Evolutionary conservation across 257 asterid genomes (phyloP).

Genomic region (Mitragyna speciosa): DNA sequence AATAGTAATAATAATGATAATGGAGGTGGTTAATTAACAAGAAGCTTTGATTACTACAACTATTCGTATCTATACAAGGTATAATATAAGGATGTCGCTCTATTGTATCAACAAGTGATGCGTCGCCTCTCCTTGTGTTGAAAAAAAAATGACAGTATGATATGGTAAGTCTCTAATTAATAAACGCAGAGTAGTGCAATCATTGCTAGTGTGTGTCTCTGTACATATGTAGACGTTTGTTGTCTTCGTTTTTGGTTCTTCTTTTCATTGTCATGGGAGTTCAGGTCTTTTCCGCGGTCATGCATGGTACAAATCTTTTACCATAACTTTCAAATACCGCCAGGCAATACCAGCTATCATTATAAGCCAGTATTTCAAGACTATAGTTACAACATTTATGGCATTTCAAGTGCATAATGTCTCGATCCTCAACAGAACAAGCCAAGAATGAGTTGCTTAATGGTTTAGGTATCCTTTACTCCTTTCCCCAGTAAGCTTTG

Average conservation of each 20-base stretch:
- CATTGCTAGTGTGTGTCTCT: background rate
- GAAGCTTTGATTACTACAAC: background rate
- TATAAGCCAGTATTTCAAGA: background rate
- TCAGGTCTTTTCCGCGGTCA: background rate
- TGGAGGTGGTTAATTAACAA: constrained; percentile 27
- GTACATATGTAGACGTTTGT: no score
- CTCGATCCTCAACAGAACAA: background rate
- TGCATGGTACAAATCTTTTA: no score
- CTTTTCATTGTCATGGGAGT: background rate
- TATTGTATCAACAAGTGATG: background rate
- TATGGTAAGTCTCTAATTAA: background rate
- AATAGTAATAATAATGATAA: constrained; percentile 18
- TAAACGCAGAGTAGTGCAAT: background rate
- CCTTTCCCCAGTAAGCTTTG: no score
- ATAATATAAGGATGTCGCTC: no score
- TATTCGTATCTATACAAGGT: background rate
- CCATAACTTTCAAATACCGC: no score
- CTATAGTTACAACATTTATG: background rate
- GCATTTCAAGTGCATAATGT: no score
- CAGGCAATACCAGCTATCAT: background rate
- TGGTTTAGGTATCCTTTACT: no score
- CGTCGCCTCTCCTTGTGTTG: background rate
- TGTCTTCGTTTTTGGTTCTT: background rate
- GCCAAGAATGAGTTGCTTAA: background rate
- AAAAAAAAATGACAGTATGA: background rate